Evolutionary conservation across 1,284 basidiomycete species (phyloP).

Genomic region (Puccinia triticina): DNA sequence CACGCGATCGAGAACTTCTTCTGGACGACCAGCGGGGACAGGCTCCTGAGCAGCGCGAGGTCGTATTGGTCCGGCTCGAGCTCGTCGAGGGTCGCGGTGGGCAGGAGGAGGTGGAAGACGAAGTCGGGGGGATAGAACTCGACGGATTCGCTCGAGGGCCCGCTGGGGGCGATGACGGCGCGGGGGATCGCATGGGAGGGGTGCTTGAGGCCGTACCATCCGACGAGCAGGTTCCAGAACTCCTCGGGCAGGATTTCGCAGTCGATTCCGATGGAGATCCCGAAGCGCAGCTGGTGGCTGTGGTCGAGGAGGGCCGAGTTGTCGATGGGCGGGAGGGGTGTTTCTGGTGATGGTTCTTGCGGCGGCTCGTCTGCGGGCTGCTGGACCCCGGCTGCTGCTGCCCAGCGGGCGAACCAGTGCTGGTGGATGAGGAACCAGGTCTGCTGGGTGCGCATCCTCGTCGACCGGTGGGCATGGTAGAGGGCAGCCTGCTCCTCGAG

Average conservation of each 20-base stretch:
- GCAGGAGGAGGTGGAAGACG: constrained; percentile 42
- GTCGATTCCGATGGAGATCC: constrained; percentile 37
- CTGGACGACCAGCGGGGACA: constrained; percentile 6
- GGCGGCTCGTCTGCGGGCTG: not conserved
- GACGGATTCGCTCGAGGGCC: constrained; percentile 42
- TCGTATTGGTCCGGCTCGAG: constrained; percentile 2
- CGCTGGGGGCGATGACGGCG: constrained; percentile 41
- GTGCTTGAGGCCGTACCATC: constrained; percentile 33
- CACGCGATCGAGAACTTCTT: constrained; percentile 28
- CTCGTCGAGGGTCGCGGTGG: constrained; percentile 41
- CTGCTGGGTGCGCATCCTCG: not conserved
- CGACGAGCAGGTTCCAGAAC: constrained; percentile 29
- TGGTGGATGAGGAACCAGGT: constrained; percentile 47
- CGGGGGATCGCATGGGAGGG: constrained; percentile 22
- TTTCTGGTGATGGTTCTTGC: not conserved
- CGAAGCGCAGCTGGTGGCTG: constrained; percentile 9
- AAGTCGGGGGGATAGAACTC: constrained; percentile 46
- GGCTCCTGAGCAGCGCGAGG: not conserved
- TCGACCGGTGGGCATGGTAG: not conserved
- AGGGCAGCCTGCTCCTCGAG: constrained; percentile 15
- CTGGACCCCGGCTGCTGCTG: not conserved
- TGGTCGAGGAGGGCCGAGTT: constrained; percentile 30
- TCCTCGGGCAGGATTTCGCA: constrained; percentile 31
- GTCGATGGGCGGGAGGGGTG: constrained; percentile 23
- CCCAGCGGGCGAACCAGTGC: constrained; percentile 37